A percentile compares a stretch with the other conserved stretches of the same genome.
These are phyloP conservation scores for Purpureocillium takamizusanense DNA, from an alignment of 2,329 filamentous ascomycete genomes.

Conservation along the genomic window DNA sequence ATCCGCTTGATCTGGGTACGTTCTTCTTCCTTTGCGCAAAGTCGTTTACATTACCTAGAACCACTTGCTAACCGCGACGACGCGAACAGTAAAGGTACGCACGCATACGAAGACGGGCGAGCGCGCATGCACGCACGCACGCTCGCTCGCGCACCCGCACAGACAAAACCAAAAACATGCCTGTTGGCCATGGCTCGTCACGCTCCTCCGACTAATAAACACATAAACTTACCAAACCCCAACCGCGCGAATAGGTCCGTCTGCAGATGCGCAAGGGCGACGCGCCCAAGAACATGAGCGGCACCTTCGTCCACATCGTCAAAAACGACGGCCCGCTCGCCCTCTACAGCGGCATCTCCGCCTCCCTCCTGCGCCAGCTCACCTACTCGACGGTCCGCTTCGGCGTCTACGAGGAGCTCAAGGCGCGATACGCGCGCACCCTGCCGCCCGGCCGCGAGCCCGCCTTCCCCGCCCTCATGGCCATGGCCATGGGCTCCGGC, in stretches of 20 bases:
- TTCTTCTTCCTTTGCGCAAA: constrained; percentile 7
- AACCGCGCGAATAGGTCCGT: constrained; percentile 60
- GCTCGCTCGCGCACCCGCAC: too few species aligned
- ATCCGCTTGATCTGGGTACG: constrained; percentile 86
- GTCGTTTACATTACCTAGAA: not conserved
- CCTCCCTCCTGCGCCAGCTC: constrained; percentile 83
- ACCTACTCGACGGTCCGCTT: constrained; percentile 97
- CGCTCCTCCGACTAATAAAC: too few species aligned
- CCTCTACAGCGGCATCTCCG: constrained; percentile 85
- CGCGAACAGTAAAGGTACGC: constrained; percentile 7
- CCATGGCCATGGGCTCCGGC: constrained; percentile 74
- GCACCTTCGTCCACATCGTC: constrained; percentile 77
- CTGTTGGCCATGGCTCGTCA: too few species aligned
- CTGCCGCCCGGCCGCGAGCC: constrained; percentile 38
- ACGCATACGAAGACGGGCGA: not conserved
- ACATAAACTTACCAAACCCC: too few species aligned
- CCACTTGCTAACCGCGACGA: too few species aligned
- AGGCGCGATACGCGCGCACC: constrained; percentile 50
- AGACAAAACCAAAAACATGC: too few species aligned
- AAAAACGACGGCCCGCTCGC: constrained; percentile 67
- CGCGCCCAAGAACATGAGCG: constrained; percentile 70
- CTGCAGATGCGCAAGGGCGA: constrained; percentile 75
- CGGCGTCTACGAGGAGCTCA: constrained; percentile 91
- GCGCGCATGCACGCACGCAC: too few species aligned
- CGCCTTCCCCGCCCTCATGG: constrained; percentile 68